A percentile compares a stretch with the other conserved stretches of the same genome.
phyloP scores from a whole-genome alignment of 2,329 filamentous ascomycete genomes.

The Apiospora sp. region DNA sequence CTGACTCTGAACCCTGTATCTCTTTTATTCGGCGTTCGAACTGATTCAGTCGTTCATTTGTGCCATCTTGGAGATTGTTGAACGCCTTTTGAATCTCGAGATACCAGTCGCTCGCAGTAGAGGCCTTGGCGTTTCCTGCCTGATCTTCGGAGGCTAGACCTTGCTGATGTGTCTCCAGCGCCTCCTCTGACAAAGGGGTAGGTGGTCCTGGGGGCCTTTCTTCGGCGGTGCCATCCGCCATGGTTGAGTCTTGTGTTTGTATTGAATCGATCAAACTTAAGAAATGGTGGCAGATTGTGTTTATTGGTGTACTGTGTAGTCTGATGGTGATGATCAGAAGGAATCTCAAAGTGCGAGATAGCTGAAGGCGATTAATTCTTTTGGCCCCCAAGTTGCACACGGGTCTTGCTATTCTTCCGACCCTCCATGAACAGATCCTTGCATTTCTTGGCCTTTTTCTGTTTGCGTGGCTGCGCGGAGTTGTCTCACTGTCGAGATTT shows the following conservation, averaged over 20 bases:
- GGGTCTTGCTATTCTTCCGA: not conserved
- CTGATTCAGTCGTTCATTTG: not conserved
- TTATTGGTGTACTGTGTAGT: no score
- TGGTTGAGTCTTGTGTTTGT: not conserved
- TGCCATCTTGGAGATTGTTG: not conserved
- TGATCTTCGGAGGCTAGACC: not conserved
- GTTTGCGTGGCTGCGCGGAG: not conserved
- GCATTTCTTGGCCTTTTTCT: not conserved
- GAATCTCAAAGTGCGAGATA: not conserved
- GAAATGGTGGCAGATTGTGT: no score
- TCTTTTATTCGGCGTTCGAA: not conserved
- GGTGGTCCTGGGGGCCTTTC: not conserved
- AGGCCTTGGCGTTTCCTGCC: fast-evolving
- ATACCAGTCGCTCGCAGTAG: not conserved
- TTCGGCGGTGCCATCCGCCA: not conserved
- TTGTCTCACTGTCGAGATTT: not conserved
- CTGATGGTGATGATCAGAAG: no score
- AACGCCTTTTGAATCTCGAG: not conserved
- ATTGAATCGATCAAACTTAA: no score
- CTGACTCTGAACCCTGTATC: not conserved
- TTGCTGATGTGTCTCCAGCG: not conserved
- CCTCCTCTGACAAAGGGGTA: not conserved
- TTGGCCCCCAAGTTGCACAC: not conserved
- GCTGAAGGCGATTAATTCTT: not conserved
- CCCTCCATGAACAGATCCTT: not conserved